These are phyloP conservation scores for Evansstolkia leycettana DNA, from an alignment of 495 filamentous ascomycete genomes.

Conservation along the genomic window DNA sequence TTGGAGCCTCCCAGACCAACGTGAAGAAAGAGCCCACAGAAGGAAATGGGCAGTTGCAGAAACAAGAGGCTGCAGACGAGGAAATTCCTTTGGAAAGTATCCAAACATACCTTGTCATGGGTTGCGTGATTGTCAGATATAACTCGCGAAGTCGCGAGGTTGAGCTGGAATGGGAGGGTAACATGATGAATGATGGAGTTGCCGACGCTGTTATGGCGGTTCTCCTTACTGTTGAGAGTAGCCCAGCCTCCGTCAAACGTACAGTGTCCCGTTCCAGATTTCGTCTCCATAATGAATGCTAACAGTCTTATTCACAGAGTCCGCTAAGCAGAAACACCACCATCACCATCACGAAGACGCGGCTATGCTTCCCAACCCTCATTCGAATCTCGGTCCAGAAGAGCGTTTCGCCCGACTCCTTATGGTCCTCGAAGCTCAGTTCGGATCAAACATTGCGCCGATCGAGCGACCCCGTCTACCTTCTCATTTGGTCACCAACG, in stretches of 20 bases:
- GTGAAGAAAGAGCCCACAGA: constrained; percentile 18
- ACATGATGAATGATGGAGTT: constrained; percentile 93
- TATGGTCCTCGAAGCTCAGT: constrained; percentile 96
- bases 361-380: constrained; percentile 43
- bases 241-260: constrained; percentile 91
- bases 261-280: constrained; percentile 20
- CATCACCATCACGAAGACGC: constrained; percentile 38
- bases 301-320: constrained; percentile 25
- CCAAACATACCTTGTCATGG: constrained; percentile 73
- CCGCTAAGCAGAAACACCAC: constrained; percentile 39
- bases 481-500: constrained; percentile 24
- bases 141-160: constrained; percentile 55
- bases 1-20: constrained; percentile 30
- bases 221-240: constrained; percentile 78
- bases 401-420: constrained; percentile 74
- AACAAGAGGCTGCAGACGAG: constrained; percentile 37
- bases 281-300: too few relatives aligned
- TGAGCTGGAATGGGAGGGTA: constrained; percentile 93
- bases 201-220: constrained; percentile 92
- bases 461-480: constrained; percentile 54
- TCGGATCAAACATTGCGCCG: constrained; percentile 65
- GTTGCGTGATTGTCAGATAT: constrained; percentile 67
- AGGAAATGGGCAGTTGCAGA: constrained; percentile 25
- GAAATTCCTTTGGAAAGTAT: constrained; percentile 31
- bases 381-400: constrained; percentile 53